Conservation (phyloP, 2,329 filamentous ascomycete species). For the Eurotiales sp. region DNA sequence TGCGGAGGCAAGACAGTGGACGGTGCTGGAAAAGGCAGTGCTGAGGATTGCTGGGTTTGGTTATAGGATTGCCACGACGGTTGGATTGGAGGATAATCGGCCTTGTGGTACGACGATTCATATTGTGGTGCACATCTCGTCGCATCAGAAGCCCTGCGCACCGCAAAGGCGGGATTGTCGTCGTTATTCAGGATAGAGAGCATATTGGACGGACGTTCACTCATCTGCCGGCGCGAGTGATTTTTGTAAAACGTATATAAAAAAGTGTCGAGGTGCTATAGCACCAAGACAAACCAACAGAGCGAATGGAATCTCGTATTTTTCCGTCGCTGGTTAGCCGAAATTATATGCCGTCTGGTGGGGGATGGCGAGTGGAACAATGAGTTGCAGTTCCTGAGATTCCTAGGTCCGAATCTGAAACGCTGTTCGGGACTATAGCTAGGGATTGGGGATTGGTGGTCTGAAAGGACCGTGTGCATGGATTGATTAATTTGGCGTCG, state of each 20-base stretch:
- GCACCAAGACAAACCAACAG: neutral
- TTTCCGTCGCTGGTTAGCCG: neutral
- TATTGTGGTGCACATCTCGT: neutral
- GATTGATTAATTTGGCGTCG: too few species aligned
- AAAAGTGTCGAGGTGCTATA: neutral
- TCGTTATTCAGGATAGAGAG: constrained; percentile 17
- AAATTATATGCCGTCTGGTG: neutral
- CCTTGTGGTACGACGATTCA: constrained; percentile 3
- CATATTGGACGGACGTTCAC: constrained; percentile 11
- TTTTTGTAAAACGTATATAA: neutral
- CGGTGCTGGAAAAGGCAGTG: constrained; percentile 1
- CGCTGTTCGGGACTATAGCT: neutral
- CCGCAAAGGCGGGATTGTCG: constrained; percentile 16
- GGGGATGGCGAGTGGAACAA: neutral
- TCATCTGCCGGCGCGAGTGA: neutral
- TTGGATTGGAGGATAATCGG: constrained; percentile 4
- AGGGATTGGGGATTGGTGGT: neutral
- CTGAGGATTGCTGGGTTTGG: neutral
- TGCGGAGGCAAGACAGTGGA: neutral
- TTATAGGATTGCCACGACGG: constrained; percentile 3
- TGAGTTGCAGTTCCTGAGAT: neutral
- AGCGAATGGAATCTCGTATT: neutral
- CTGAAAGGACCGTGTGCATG: neutral
- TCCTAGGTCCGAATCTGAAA: neutral
- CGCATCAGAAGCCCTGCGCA: constrained; percentile 9